Base-by-base conservation (phyloP, 2,329 filamentous ascomycete genomes). In the Colletotrichum australisinense region DNA sequence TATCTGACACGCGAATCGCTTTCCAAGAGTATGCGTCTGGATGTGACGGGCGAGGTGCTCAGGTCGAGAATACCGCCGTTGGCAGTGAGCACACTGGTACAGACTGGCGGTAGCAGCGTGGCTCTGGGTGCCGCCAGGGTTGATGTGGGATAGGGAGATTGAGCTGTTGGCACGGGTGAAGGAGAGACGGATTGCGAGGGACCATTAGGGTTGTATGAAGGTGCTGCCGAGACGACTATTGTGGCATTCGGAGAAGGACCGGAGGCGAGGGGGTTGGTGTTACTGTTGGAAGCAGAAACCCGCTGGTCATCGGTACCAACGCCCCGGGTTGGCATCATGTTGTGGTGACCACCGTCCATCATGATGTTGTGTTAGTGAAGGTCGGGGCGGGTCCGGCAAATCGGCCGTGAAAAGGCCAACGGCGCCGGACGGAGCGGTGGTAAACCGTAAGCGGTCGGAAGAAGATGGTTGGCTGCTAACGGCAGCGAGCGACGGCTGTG, bases 21-120 rank as follows among this genome's bases (percentile, higher is more conserved):
- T 86, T 5, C 86, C 86, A 7, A 88, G 81, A 3, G 86, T 88
- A 75, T 88, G 86, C 3, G 86, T 86, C 75, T 86, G 85, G 49
- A 88, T 86, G 76, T 88, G 86, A 30, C 86, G 81, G 67, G 88
- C 87, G 12, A 89, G 85, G 76, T 89, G 87, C 77, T 89, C 88
- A 3, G 87, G 87, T 14, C 87, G 84, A 49, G 86, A 88, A 76
- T 89, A 89, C 22, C 86, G 83, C 74, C 84, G 83, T 63, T 86
- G 83, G 76, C 87, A 89, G 75, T 88, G 85, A 63, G 86, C 85
- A 72, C 87, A 89, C 65, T 88, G 86, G 75, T 89, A 86, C 4
- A 82, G 77, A 38, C 79, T 79, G 38, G 79, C 75, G 12, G 78
- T 77, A 46, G 74, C 76, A 26, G 78, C 70, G 69, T 81, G 78